A percentile compares a stretch with the other conserved stretches of the same genome.
Evolutionary conservation across 257 asterid genomes (phyloP).

Genomic region (Anisodus acutangulus): DNA sequence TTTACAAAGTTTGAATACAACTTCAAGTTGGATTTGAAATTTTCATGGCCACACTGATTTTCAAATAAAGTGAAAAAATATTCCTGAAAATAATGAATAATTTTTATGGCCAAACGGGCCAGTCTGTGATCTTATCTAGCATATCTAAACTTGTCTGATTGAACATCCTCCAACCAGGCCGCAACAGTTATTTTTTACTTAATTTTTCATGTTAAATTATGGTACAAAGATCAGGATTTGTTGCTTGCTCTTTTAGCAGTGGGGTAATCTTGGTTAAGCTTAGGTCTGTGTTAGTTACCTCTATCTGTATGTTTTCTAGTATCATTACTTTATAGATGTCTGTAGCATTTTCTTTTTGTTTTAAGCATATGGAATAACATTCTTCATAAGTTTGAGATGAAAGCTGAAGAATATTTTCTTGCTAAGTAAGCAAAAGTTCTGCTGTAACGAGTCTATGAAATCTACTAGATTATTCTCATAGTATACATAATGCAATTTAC

Average conservation of each 20-base stretch:
- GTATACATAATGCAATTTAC: not conserved
- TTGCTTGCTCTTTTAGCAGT: not conserved
- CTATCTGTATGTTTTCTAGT: not conserved
- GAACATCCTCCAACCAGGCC: not conserved
- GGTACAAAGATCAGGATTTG: not conserved
- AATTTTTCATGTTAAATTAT: not conserved
- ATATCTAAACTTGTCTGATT: not conserved
- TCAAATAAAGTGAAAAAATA: no score
- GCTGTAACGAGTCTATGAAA: not conserved
- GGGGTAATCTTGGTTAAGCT: not conserved
- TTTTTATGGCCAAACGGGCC: no score
- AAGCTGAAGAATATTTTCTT: slow-evolving; percentile 8
- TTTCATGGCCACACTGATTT: no score
- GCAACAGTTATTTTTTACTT: not conserved
- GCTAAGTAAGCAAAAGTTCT: not conserved
- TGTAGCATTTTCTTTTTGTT: not conserved
- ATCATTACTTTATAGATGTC: slow-evolving; percentile 2
- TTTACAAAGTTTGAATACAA: no score
- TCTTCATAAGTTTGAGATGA: slow-evolving; percentile 15
- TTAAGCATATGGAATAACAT: not conserved
- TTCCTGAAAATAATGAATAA: no score
- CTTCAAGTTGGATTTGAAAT: no score
- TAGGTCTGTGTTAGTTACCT: slow-evolving; percentile 2
- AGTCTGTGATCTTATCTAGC: not conserved
- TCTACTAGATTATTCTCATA: slow-evolving; percentile 19